phyloP scores from a whole-genome alignment of 345 rosid species.

The Eucalyptus cloeziana region DNA sequence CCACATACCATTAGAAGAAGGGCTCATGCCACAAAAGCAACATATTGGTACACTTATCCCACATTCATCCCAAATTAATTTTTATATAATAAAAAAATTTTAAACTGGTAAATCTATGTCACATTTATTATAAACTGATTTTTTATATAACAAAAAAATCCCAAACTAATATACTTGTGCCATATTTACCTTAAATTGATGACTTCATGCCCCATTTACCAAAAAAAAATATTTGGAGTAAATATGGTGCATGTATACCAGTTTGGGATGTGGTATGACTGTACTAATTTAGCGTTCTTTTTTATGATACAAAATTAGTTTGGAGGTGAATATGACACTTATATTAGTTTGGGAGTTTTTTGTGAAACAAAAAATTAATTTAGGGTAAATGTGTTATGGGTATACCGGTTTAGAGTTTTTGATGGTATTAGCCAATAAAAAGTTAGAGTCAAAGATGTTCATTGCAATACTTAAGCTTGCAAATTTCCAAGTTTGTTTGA shows the following conservation, averaged over 20 bases:
- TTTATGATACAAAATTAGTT: neutral
- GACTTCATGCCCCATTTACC: no score
- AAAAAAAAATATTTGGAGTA: neutral
- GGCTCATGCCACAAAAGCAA: no score
- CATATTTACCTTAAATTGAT: no score
- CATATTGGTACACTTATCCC: no score
- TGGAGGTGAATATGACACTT: neutral
- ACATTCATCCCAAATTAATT: no score
- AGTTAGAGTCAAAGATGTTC: neutral
- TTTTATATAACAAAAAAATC: no score
- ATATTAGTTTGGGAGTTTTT: no score
- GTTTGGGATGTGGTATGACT: neutral
- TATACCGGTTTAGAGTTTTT: neutral
- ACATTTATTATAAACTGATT: neutral
- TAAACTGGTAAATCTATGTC: no score
- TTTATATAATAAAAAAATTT: no score
- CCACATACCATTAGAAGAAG: neutral
- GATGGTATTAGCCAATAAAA: neutral
- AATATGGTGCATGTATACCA: no score
- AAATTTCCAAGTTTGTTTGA: neutral
- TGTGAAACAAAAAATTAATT: neutral
- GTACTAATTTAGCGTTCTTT: no score
- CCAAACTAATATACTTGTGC: fast-evolving
- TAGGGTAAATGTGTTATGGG: neutral
- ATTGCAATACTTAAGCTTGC: neutral